Conservation (phyloP, 371 early-diverging fungal species). For the Lichtheimia ramosa region DNA sequence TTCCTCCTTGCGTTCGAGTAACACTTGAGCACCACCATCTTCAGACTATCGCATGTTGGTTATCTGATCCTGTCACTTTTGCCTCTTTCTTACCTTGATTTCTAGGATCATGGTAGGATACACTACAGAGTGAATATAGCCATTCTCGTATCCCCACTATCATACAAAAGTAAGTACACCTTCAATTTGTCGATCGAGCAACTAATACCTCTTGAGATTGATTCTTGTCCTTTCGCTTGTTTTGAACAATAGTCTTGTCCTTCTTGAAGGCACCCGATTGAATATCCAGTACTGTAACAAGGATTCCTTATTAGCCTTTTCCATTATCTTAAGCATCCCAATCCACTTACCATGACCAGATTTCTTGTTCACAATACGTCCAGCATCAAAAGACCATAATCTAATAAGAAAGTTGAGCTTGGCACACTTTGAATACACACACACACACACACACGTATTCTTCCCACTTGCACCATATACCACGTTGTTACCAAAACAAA, state of each 20-base stretch:
- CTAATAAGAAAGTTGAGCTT: constrained; percentile 14
- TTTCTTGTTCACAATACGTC: constrained; percentile 46
- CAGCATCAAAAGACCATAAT: constrained; percentile 41
- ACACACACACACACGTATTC: too few species aligned
- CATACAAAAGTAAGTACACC: neutral
- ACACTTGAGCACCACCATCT: constrained; percentile 46
- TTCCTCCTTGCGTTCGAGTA: constrained; percentile 42
- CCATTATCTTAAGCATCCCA: neutral
- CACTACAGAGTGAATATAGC: constrained; percentile 40
- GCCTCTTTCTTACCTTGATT: constrained; percentile 33
- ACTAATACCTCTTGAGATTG: constrained; percentile 44
- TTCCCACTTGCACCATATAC: too few species aligned
- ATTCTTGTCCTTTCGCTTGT: constrained; percentile 33
- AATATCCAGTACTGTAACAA: constrained; percentile 2
- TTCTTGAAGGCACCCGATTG: constrained; percentile 39
- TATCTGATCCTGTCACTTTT: too few species aligned
- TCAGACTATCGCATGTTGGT: constrained; percentile 19
- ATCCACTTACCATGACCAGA: constrained; percentile 47
- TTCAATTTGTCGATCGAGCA: neutral
- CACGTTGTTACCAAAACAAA: neutral
- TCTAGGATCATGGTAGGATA: constrained; percentile 48
- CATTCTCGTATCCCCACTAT: constrained; percentile 47
- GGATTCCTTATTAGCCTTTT: neutral
- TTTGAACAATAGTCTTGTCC: constrained; percentile 47
- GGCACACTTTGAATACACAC: too few species aligned